Evolutionary conservation across 441 rosid species (phyloP).

Genomic region (Bruguiera hainesii): DNA sequence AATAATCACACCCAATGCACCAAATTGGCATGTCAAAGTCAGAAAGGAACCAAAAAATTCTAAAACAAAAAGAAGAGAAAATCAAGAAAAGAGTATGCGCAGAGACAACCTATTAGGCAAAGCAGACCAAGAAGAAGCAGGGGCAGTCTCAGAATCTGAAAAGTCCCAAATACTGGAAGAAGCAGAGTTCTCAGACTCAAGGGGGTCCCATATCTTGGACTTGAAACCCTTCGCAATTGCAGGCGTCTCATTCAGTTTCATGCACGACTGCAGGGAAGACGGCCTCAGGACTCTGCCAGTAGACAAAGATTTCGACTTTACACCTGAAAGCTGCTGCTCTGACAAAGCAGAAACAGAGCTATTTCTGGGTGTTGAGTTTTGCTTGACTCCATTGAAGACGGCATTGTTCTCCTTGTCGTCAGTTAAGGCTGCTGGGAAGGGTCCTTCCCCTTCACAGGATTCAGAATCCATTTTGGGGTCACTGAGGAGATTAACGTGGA

Average conservation of each 20-base stretch:
- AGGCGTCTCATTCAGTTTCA: slow-evolving; percentile 71
- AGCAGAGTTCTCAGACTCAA: slow-evolving; percentile 59
- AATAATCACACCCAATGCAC: slow-evolving; percentile 17
- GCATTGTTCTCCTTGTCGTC: slow-evolving; percentile 50
- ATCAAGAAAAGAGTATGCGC: neutral
- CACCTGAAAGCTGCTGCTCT: slow-evolving; percentile 25
- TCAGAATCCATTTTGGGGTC: slow-evolving; percentile 40
- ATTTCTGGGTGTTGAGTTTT: slow-evolving; percentile 36
- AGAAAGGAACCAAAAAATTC: neutral
- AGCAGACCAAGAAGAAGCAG: slow-evolving; percentile 93
- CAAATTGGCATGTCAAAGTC: neutral
- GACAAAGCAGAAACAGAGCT: slow-evolving; percentile 32
- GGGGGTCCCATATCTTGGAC: slow-evolving; percentile 48
- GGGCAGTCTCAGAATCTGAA: slow-evolving; percentile 93
- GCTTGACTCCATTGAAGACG: slow-evolving; percentile 30
- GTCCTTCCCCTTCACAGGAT: slow-evolving; percentile 50
- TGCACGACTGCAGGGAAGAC: slow-evolving; percentile 65
- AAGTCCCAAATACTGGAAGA: slow-evolving; percentile 82
- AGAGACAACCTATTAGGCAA: slow-evolving; percentile 59
- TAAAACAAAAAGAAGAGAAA: neutral
- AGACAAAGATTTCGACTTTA: slow-evolving; percentile 49
- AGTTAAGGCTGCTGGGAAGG: slow-evolving; percentile 17
- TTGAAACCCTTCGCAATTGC: slow-evolving; percentile 33
- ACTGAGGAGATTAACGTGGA: slow-evolving; percentile 36
- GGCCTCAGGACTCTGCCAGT: slow-evolving; percentile 59